Base-by-base conservation (phyloP, 345 rosid genomes). In the Murraya koenigii region DNA sequence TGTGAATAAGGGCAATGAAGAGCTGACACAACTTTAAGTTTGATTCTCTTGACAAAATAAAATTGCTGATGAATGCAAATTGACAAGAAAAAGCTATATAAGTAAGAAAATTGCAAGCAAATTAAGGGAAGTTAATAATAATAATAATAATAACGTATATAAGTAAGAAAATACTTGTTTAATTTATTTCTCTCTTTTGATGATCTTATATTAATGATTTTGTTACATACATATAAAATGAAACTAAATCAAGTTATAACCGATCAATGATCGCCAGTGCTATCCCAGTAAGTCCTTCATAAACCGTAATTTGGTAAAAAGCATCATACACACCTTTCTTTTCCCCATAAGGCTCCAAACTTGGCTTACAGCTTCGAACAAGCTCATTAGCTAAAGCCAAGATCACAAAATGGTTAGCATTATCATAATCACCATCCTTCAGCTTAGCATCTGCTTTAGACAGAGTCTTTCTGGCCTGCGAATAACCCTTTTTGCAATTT, bases 231-330 rank as follows among this genome's bases (percentile, higher is more conserved):
- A 23, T 23, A 3, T 13, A n/a, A 13, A 10, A 23, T 67, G 55
- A 39, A 67, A 67, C 39, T 52, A 69, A 58, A 47, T 13, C 28
- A 8, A 47, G 33, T 0, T n/a, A 33, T 15, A 85, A 59, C 30
- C 84, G 69, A 70, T 84, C 86, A 70, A 84, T 66, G 2, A 86
- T 84, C 26, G 79, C 60, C 79, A 86, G 7, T 4, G 75, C 79
- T 9, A 72, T 81, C 1, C 66, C 77, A 39, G 81, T 62, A 14
- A 84, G 86, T 26, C 52, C 62, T 23, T 66, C 82, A 69, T 49
- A 80, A 36, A 75, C 74, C 66, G 39, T 58, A 66, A 84, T 80
- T 2, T 75, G 67, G 76, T 69, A 64, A 55, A 60, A 6, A 44
- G 80, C 11, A 3, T 0, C 0, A 2, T 13, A 0, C 4, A 76